Base-by-base conservation (phyloP, 2,329 filamentous ascomycete genomes). In the Aphanocladium album region DNA sequence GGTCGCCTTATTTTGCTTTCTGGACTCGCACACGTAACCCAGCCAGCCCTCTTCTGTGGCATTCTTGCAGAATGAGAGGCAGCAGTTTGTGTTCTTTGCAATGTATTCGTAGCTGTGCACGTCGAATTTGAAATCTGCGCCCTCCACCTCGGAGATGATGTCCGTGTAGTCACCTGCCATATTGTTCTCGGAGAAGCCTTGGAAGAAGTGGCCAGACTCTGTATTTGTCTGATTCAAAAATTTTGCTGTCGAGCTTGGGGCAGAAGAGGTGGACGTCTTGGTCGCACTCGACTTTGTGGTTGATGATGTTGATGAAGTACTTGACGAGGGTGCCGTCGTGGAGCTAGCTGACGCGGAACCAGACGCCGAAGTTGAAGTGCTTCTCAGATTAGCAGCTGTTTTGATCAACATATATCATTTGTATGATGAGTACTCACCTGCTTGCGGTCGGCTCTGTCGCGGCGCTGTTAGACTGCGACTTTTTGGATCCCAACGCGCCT, bases 101-200 rank as follows among this genome's bases (percentile, higher is more conserved):
- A 65, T 23, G 63, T 64, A 68, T 16, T 67, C 63, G 59, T 68
- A 68, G 61, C 67, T 68, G 37, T 30, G 43, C 30, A 63, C 56
- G 25, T 61, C 49, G 45, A 67, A 66, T n/a, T 52, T 49, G 19
- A 67, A 62, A 47, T 69, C 63, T n/a, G 60, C 62, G 53, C 62
- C 66, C 19, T 67, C 70, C 50, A 71, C 67, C 5, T 67, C 56
- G 12, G 23, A 30, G 43, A 67, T 57, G 33, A 74, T 50, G 0
- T 58, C n/a, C 5, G 72, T 70, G 25, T 49, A 54, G 0, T 64
- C 57, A 17, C 71, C 71, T 2, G 16, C 30, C 61, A 67, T 73
- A 45, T 69, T 64, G 2, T 47, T 1, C 7, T 62, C 61, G 1
- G 68, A 65, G 51, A 69, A 75, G 8, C 62, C 72, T 56, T 75